Evolutionary conservation across 2,329 filamentous ascomycete species (phyloP).

Genomic region (Coniochaeta prunicola): DNA sequence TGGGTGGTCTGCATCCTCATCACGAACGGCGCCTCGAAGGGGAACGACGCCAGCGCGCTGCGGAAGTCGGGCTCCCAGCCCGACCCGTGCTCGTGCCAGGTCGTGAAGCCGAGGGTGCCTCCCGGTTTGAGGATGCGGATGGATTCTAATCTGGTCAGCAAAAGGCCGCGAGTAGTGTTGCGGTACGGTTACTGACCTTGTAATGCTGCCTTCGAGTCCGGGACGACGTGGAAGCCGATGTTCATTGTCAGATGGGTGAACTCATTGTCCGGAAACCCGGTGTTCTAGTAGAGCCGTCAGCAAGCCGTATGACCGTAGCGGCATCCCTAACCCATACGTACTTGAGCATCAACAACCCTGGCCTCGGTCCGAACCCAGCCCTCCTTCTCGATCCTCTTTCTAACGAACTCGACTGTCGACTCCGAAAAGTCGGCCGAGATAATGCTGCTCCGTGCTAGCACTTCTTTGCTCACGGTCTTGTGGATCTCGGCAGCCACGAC

Average conservation of each 20-base stretch:
- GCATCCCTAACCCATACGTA: slow-evolving; percentile 11
- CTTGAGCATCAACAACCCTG: slow-evolving; percentile 37
- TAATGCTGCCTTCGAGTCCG: slow-evolving; percentile 17
- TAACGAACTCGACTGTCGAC: slow-evolving; percentile 31
- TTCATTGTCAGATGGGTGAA: slow-evolving; percentile 19
- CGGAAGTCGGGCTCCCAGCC: slow-evolving; percentile 30
- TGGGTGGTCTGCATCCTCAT: slow-evolving; percentile 31
- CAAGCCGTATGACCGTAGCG: neutral
- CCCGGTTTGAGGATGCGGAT: slow-evolving; percentile 52
- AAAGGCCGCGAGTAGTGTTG: neutral
- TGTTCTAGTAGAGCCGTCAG: slow-evolving; percentile 11
- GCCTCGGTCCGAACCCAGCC: slow-evolving; percentile 39
- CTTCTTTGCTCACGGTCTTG: slow-evolving; percentile 24
- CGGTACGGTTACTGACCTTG: slow-evolving; percentile 10
- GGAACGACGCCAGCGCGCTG: slow-evolving; percentile 30
- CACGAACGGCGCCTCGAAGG: slow-evolving; percentile 28
- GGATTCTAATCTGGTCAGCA: slow-evolving; percentile 33
- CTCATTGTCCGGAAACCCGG: slow-evolving; percentile 1
- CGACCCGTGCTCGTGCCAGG: slow-evolving; percentile 21
- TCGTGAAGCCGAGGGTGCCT: slow-evolving; percentile 50
- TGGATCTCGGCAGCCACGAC: slow-evolving; percentile 39
- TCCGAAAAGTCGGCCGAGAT: slow-evolving; percentile 41
- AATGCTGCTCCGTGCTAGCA: slow-evolving; percentile 35
- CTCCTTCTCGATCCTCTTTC: slow-evolving; percentile 28
- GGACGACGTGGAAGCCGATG: slow-evolving; percentile 18